These are phyloP conservation scores for Cryptosporidium bovis DNA, from an alignment of 169 alveolate genomes.

Conservation along the genomic window DNA sequence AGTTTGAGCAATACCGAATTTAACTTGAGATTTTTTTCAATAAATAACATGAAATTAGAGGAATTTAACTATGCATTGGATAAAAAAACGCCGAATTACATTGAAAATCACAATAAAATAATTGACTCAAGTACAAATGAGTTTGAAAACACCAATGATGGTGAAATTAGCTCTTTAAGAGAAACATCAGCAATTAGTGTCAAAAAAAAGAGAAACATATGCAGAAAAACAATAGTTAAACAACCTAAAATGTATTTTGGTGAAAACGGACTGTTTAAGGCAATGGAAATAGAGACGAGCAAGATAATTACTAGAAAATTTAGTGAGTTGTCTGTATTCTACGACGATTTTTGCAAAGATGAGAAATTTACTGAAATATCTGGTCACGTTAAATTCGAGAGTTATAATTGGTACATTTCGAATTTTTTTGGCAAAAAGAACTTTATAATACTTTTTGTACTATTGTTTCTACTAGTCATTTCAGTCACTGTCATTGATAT, in stretches of 20 bases:
- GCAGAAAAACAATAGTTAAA: not conserved
- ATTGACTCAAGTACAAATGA: not conserved
- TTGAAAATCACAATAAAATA: not conserved
- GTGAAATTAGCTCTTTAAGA: not conserved
- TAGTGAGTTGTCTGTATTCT: not conserved
- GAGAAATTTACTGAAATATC: slow-evolving; percentile 48
- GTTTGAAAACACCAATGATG: not conserved
- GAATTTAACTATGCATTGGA: not conserved
- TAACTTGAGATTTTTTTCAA: slow-evolving; percentile 23
- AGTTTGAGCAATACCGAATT: not conserved
- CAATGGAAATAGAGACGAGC: slow-evolving; percentile 44
- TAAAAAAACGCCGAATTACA: not conserved
- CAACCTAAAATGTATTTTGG: slow-evolving; percentile 15
- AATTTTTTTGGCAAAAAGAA: slow-evolving; percentile 48
- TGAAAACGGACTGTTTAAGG: slow-evolving; percentile 12
- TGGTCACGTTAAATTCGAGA: slow-evolving; percentile 66
- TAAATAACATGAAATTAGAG: slow-evolving; percentile 13
- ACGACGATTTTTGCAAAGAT: not conserved
- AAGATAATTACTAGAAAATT: slow-evolving; percentile 17
- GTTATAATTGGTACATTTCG: slow-evolving; percentile 45
- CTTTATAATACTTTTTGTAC: not conserved
- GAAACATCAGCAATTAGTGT: not conserved
- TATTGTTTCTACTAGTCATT: slow-evolving; percentile 13
- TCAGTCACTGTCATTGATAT: slow-evolving; percentile 4
- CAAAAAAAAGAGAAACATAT: not conserved